Base-by-base conservation (phyloP, 2,329 filamentous ascomycete genomes). In the Mollisiaceae sp. region DNA sequence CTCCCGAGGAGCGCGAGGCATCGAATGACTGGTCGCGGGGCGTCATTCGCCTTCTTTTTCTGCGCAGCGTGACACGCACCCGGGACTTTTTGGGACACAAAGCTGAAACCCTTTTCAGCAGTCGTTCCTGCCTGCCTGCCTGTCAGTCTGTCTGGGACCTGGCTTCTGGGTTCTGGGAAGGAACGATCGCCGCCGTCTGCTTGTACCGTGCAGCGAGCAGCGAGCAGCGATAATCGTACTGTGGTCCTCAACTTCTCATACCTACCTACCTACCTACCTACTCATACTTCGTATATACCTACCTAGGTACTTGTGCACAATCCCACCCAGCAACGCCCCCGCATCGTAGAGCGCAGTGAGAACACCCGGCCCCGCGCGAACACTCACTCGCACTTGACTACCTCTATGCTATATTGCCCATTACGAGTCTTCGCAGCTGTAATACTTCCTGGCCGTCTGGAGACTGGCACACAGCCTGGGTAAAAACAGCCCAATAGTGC, bases 31-130 rank as follows among this genome's bases (percentile, higher is more conserved):
- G 43, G 20, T 32, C 43, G 43, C 50, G 45, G 60, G 60, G 47
- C 47, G 47, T 38, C 20, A 61, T 61, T 61, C 36, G 59, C 59
- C 59, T 61, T 52, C 38, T 52, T 62, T 62, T 18, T 39, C 41
- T 43, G 36, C 50, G 38, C 60, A 24, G 47, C 60, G 60, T 62
- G 60, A 56, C 60, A 62, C 45, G 14, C 36, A 39, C 54, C 59
- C 32, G 59, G 59, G 38, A n/a, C 27, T 56, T 45, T 62, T 35
- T 38, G 59, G 59, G 54, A 45, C 22, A n/a, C 55, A 14, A 62
- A 55, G 47, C 47, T 62, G 60, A 62, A 62, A 62, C 60, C 60
- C 15, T 62, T 56, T 56, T 45, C 50, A 62, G 60, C 60, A 62
- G 9, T 54, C 50, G 50, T 32, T 50, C 45, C 38, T 41, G 38